Evolutionary conservation across 768 basidiomycete genomes (phyloP).

Genomic region (Collybia sordida): DNA sequence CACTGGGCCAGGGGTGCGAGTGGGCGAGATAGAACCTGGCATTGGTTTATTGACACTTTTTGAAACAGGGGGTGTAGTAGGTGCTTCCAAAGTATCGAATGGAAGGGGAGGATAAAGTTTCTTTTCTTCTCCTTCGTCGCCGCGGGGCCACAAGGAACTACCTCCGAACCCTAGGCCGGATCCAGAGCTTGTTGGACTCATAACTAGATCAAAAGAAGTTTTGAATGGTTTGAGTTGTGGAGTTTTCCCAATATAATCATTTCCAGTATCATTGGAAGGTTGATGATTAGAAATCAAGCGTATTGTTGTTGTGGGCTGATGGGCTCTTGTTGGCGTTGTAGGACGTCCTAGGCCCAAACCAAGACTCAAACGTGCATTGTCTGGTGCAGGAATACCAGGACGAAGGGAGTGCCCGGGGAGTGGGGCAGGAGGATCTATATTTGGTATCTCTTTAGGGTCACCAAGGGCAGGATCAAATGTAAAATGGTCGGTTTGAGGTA

Average conservation of each 20-base stretch:
- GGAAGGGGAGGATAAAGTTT: constrained; percentile 41
- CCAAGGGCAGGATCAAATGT: constrained; percentile 35
- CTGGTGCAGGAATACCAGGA: constrained; percentile 60
- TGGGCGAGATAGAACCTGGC: constrained; percentile 28
- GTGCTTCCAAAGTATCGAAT: constrained; percentile 22
- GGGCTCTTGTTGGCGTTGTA: constrained; percentile 35
- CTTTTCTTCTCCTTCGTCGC: constrained; percentile 16
- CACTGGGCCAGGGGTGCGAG: constrained; percentile 16
- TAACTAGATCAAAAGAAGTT: constrained; percentile 66
- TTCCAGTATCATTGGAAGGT: constrained; percentile 21
- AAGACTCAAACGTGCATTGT: constrained; percentile 60
- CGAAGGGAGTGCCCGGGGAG: constrained; percentile 61
- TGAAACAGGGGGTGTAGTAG: constrained; percentile 2
- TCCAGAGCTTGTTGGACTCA: constrained; percentile 43
- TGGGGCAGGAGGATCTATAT: constrained; percentile 38
- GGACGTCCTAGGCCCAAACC: constrained; percentile 41
- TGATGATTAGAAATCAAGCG: constrained; percentile 42
- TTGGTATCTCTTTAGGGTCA: neutral
- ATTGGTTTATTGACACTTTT: constrained; percentile 27
- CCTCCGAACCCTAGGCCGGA: constrained; percentile 13
- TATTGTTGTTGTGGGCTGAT: constrained; percentile 51
- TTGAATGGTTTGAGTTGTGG: constrained; percentile 66
- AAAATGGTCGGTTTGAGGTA: constrained; percentile 50
- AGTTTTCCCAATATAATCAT: constrained; percentile 34
- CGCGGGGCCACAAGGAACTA: constrained; percentile 30